Base-by-base conservation (phyloP, 2,329 filamentous ascomycete species). In the Xylariaceae sp. region DNA sequence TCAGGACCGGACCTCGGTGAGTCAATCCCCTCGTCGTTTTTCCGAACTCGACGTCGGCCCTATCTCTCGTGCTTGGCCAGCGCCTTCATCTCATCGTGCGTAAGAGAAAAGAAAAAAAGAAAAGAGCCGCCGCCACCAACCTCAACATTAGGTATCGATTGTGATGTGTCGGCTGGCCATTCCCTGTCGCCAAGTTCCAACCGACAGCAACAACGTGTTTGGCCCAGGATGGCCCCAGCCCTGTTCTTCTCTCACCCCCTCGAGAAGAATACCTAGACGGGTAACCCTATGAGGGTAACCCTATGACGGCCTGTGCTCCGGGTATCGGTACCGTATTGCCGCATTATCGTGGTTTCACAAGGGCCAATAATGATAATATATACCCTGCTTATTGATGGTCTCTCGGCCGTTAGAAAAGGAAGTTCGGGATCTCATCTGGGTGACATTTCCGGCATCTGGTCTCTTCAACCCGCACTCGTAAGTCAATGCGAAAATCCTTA, bases 61-160 rank as follows among this genome's bases (percentile, higher is more conserved):
- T 47, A 45, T 55, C 47, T 47, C 53, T 51, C 39, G 18, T 47
- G 17, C 48, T 18, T 47, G 13, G n/a, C 15, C 55, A 39, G 2
- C n/a, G 41, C 13, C 17, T 18, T 23, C n/a, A 45, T 55, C 52
- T 47, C 41, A 50, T 58, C 55, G 58, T 50, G 52, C 51, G 49
- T 55, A 55, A 13, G 50, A 41, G 51, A 55, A 56, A 23, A 50
- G 47, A 55, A 55, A 56, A 55, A 56, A 61, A 55, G 35, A 55
- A 58, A 53, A 23, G 11, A 53, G 47, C 50, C 39, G 53, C 59
- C 59, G 49, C 58, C 58, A 55, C 53, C 51, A 45, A 17, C 13
- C 51, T 59, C 51, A 59, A 56, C 39, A 53, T 56, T n/a, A 39
- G 23, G 47, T 53, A 53, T 58, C 17, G 8, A 48, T 44, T 48